phyloP scores from a whole-genome alignment of 768 basidiomycete species.

The Pulveroboletus frians region DNA sequence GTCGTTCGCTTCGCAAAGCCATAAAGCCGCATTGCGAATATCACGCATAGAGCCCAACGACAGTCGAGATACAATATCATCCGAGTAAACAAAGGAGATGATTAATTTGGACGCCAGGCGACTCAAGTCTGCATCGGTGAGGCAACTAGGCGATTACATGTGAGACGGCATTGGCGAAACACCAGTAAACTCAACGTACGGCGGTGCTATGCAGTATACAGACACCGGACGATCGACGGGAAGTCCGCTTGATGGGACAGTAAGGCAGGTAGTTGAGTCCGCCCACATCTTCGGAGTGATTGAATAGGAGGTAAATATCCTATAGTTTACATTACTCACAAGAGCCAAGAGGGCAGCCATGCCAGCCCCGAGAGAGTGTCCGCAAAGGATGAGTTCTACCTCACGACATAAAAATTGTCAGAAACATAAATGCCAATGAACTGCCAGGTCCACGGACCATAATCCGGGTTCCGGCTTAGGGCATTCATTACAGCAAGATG shows the following conservation, averaged over 20 bases:
- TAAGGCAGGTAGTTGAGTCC: slow-evolving; percentile 72
- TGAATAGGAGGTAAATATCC: not conserved
- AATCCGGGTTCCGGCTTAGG: slow-evolving; percentile 60
- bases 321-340: slow-evolving; percentile 36
- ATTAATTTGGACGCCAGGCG: slow-evolving; percentile 59
- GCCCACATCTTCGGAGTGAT: slow-evolving; percentile 69
- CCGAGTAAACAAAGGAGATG: slow-evolving; percentile 75
- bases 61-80: slow-evolving; percentile 74
- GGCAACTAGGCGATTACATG: slow-evolving; percentile 39
- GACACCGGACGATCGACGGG: slow-evolving; percentile 61
- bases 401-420: slow-evolving; percentile 1
- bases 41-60: slow-evolving; percentile 76
- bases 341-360: slow-evolving; percentile 72
- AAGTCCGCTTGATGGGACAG: slow-evolving; percentile 60
- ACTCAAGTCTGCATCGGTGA: slow-evolving; percentile 57
- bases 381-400: slow-evolving; percentile 68
- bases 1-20: slow-evolving; percentile 71
- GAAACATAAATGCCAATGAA: not conserved
- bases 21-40: slow-evolving; percentile 65
- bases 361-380: slow-evolving; percentile 81
- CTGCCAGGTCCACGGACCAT: slow-evolving; percentile 46
- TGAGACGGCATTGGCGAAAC: not conserved
- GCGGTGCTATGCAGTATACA: slow-evolving; percentile 77
- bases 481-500: slow-evolving; percentile 71
- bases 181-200: slow-evolving; percentile 41